phyloP scores from a whole-genome alignment of 2,329 filamentous ascomycete species.

The Stagonosporopsis rhizophila region DNA sequence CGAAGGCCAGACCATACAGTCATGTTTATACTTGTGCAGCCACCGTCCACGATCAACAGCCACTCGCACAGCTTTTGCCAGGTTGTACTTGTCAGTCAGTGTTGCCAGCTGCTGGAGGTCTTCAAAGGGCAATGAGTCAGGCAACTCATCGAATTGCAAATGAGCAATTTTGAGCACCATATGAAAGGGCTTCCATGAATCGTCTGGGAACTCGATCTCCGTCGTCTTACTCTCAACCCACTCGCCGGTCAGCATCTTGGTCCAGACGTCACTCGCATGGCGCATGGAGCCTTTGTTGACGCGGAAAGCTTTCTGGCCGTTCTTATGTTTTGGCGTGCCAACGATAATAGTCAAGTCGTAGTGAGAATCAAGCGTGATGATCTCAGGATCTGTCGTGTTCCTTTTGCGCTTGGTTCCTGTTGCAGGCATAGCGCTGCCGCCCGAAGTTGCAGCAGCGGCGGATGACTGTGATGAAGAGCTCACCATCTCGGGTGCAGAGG shows the following conservation, averaged over 20 bases:
- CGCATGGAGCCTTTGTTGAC: slow-evolving; percentile 12
- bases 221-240: slow-evolving; percentile 5
- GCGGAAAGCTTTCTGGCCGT: slow-evolving; percentile 2
- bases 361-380: slow-evolving; percentile 4
- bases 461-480: too few relatives aligned
- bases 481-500: too few relatives aligned
- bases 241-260: slow-evolving; percentile 10
- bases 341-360: slow-evolving; percentile 20
- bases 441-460: too few relatives aligned
- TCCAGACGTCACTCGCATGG: slow-evolving; percentile 11
- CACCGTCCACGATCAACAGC: neutral
- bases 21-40: neutral
- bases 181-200: neutral
- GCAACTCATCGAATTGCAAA: neutral
- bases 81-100: slow-evolving; percentile 8
- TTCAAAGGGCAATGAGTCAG: neutral
- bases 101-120: neutral
- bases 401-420: neutral
- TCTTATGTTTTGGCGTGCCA: neutral
- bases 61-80: neutral
- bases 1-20: neutral
- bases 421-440: too few relatives aligned
- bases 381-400: neutral
- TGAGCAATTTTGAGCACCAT: slow-evolving; percentile 10
- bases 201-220: slow-evolving; percentile 13